phyloP scores from a whole-genome alignment of 176 grass and related monocot species.

The Oryza punctata region DNA sequence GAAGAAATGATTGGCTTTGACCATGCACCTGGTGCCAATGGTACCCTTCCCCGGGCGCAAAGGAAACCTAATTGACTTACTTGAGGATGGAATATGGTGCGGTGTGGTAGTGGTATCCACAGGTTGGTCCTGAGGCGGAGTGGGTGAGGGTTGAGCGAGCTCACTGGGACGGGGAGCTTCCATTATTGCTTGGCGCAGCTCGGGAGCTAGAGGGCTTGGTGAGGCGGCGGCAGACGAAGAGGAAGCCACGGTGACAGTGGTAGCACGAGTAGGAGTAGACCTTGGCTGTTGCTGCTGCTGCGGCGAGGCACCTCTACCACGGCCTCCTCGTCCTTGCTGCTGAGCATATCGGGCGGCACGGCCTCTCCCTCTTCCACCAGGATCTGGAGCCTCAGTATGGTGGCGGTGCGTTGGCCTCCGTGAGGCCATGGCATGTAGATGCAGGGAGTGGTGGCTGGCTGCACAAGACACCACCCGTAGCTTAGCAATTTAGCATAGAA shows the following conservation, averaged over 20 bases:
- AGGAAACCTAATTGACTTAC: conserved; percentile 69
- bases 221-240: neutral
- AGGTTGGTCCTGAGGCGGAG: neutral
- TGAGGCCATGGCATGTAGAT: conserved; percentile 44
- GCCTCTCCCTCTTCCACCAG: conserved; percentile 42
- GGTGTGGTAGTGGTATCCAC: conserved; percentile 19
- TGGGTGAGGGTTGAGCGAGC: conserved; percentile 31
- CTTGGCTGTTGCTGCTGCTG: conserved; percentile 3
- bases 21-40: conserved; percentile 63
- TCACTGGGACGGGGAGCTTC: conserved; percentile 36
- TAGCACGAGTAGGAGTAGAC: too few relatives aligned
- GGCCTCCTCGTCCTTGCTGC: conserved; percentile 7
- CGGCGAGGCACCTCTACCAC: neutral
- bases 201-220: conserved; percentile 56
- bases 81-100: conserved; percentile 45
- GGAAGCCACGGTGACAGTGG: too few relatives aligned
- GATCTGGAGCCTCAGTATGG: conserved; percentile 21
- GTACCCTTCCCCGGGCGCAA: conserved; percentile 77
- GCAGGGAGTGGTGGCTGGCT: conserved; percentile 11
- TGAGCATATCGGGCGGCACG: neutral
- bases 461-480: neutral
- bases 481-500: too few relatives aligned
- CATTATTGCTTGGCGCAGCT: conserved; percentile 98
- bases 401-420: conserved; percentile 40
- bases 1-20: conserved; percentile 94